Evolutionary conservation across 495 filamentous ascomycete genomes (phyloP).

Genomic region (Xylaria palmicola): DNA sequence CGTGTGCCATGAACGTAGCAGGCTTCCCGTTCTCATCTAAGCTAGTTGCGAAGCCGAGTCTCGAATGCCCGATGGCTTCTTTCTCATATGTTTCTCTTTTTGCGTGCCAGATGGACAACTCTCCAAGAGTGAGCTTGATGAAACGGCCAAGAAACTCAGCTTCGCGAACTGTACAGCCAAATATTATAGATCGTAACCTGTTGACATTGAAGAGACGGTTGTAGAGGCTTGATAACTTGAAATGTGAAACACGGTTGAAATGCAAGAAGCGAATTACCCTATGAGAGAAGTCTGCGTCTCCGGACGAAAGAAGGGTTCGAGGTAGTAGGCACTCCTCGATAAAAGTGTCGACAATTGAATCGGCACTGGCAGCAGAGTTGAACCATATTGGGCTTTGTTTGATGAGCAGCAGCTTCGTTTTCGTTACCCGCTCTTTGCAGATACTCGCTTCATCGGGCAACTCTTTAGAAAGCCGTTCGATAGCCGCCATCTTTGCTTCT

Average conservation of each 20-base stretch:
- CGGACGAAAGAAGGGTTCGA: slow-evolving; percentile 74
- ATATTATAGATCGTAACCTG: slow-evolving; percentile 74
- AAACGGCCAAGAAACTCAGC: slow-evolving; percentile 89
- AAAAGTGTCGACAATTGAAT: slow-evolving; percentile 69
- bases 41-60: slow-evolving; percentile 58
- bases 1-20: slow-evolving; percentile 69
- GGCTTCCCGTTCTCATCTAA: slow-evolving; percentile 65
- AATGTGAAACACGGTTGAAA: slow-evolving; percentile 74
- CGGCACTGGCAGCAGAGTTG: slow-evolving; percentile 64
- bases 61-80: slow-evolving; percentile 59
- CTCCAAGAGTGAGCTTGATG: slow-evolving; percentile 72
- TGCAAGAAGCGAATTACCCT: slow-evolving; percentile 84
- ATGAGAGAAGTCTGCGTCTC: slow-evolving; percentile 85
- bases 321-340: slow-evolving; percentile 91
- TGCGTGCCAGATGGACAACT: slow-evolving; percentile 80
- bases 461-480: slow-evolving; percentile 58
- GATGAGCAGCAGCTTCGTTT: slow-evolving; percentile 61
- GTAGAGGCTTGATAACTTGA: slow-evolving; percentile 81
- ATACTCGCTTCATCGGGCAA: slow-evolving; percentile 69
- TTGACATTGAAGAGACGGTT: slow-evolving; percentile 82
- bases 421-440: slow-evolving; percentile 62
- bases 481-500: slow-evolving; percentile 59
- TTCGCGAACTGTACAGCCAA: slow-evolving; percentile 82
- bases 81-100: slow-evolving; percentile 74
- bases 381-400: slow-evolving; percentile 61